phyloP scores from a whole-genome alignment of 2,329 filamentous ascomycete genomes.

The Byssochlamys sp. region DNA sequence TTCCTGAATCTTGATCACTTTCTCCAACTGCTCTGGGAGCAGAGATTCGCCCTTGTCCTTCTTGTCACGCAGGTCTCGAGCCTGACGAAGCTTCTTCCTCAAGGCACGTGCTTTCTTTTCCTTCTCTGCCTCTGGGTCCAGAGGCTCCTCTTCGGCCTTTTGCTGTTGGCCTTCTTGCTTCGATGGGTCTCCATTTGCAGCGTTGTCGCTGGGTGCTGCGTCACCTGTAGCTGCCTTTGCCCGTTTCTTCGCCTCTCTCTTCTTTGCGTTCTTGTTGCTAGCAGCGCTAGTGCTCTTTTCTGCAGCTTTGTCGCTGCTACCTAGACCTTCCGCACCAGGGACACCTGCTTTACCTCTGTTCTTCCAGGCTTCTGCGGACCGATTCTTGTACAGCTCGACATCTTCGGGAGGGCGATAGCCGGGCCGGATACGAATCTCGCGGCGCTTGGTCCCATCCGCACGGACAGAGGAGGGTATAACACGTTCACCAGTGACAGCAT shows the following conservation, averaged over 20 bases:
- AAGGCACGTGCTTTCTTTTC: constrained; percentile 89
- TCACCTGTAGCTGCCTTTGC: constrained; percentile 31
- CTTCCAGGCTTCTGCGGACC: constrained; percentile 74
- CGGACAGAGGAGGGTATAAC: constrained; percentile 82
- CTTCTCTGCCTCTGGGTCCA: constrained; percentile 64
- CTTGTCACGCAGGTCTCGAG: constrained; percentile 79
- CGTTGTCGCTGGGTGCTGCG: constrained; percentile 7
- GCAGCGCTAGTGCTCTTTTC: neutral
- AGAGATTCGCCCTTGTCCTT: constrained; percentile 76
- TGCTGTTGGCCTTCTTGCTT: constrained; percentile 15
- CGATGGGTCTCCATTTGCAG: constrained; percentile 11
- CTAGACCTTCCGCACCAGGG: constrained; percentile 56
- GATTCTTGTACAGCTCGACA: constrained; percentile 90
- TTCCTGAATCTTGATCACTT: constrained; percentile 95
- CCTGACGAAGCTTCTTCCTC: constrained; percentile 90
- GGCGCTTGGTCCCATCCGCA: constrained; percentile 80
- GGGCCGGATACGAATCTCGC: constrained; percentile 85
- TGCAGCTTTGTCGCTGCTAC: constrained; percentile 17
- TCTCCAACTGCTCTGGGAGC: constrained; percentile 88
- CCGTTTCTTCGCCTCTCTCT: constrained; percentile 57
- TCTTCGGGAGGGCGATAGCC: constrained; percentile 93
- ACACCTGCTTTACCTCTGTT: constrained; percentile 61
- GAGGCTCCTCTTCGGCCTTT: constrained; percentile 26
- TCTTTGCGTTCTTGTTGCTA: constrained; percentile 75
- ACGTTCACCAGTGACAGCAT: constrained; percentile 65